Evolutionary conservation across 805 yeast genomes (phyloP), one percentile per base, ranked within the genome.

Genomic region (Starmerella asiatica): DNA sequence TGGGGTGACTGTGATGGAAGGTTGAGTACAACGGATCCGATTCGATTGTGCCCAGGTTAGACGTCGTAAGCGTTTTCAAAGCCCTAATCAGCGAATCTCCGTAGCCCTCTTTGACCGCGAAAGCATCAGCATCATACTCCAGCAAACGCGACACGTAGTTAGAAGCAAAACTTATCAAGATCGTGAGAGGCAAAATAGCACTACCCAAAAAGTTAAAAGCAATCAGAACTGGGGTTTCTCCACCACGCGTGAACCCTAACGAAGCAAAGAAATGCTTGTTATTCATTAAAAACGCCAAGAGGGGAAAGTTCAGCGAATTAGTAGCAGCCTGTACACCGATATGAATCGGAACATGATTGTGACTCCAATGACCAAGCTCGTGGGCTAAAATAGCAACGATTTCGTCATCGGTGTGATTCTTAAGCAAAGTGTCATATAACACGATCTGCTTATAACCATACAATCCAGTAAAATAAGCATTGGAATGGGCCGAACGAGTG

Each of bases 391-490:
- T 94, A 38, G 97, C 96, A 38, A 85, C 83, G 30, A 85, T 82
- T 61, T 91, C 93, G 32, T 70, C 71, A 21, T 73, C 70, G 23
- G 85, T 63, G 26, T 85, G 76, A 43, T 82, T 79, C 45, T 81
- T 75, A 48, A 91, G 78, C 63, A 91, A 71, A 8, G 96, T 91
- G 54, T 91, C 99, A 57, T 69, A 91, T 32, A 91, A 70, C 37
- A 91, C 97, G 63, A 91, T 91, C 61, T 86, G 88, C 63, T 91
- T 91, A 42, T 84, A 77, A 88, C 96, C 88, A 30, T 98, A 98
- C 53, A 91, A 69, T 4, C 99, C 99, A 51, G 81, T 73, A 57
- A 91, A 91, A 60, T 84, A 88, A 32, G 99, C 99, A 57, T 91
- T 91, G 7, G 97, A 88, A 62, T 91, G 98, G 6, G 93, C 75